Evolutionary conservation across 2,329 filamentous ascomycete species (phyloP).

Genomic region (Penicillium sp.): DNA sequence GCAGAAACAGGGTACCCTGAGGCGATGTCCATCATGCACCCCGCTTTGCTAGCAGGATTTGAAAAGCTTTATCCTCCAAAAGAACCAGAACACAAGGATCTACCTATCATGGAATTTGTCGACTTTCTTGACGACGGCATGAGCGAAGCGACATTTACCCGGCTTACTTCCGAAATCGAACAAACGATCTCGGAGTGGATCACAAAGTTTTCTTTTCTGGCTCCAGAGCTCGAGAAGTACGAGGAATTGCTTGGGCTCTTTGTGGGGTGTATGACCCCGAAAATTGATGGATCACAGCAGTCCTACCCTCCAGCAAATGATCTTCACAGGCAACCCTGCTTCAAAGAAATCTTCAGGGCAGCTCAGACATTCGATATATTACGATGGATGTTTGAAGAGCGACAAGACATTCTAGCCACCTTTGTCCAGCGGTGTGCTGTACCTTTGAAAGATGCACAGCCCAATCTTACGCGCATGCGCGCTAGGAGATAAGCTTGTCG

Average conservation of each 20-base stretch:
- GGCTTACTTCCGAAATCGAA: not conserved
- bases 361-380: not conserved
- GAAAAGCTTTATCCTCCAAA: not conserved
- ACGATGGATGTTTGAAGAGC: not conserved
- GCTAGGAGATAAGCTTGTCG: not conserved
- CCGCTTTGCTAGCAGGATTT: not conserved
- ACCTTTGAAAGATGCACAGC: not conserved
- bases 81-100: not conserved
- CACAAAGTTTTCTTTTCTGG: not conserved
- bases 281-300: not conserved
- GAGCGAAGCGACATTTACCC: not conserved
- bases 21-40: not conserved
- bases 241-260: not conserved
- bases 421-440: not conserved
- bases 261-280: not conserved
- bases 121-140: not conserved
- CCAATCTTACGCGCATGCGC: not conserved
- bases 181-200: not conserved
- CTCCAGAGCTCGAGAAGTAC: not conserved
- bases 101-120: not conserved
- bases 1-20: not conserved
- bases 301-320: not conserved
- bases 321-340: not conserved
- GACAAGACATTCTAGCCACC: not conserved
- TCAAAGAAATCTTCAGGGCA: not conserved